Conservation (phyloP, 805 yeast species). For the Cyberlindnera subsufficiens region DNA sequence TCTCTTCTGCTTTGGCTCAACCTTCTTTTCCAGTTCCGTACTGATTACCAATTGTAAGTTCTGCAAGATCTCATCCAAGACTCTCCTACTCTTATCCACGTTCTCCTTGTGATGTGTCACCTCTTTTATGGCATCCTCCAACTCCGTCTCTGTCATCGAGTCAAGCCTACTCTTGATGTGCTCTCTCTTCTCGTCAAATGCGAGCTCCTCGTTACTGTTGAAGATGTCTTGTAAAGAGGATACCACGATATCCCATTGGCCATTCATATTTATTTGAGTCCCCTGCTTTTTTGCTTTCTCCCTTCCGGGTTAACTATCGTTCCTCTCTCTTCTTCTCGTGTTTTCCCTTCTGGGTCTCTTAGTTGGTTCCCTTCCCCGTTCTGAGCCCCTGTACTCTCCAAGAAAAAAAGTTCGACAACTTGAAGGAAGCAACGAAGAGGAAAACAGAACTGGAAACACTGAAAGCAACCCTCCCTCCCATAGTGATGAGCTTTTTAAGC, state of each 20-base stretch:
- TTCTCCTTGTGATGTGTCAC: slow-evolving; percentile 51
- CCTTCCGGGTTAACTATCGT: too few species aligned
- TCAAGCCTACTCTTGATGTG: slow-evolving; percentile 25
- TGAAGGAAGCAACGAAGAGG: background rate
- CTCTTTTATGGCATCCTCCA: slow-evolving; percentile 34
- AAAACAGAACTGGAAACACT: background rate
- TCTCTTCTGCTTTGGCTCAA: slow-evolving; percentile 19
- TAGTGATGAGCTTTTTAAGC: slow-evolving; percentile 15
- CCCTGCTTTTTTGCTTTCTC: background rate
- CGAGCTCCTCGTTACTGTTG: slow-evolving; percentile 49
- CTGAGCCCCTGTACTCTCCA: background rate
- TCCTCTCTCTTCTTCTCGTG: background rate
- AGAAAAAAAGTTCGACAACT: background rate
- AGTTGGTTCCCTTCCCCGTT: background rate
- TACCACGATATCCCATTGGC: slow-evolving; percentile 64
- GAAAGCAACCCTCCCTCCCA: background rate
- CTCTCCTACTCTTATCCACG: slow-evolving; percentile 43
- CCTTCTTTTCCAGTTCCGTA: slow-evolving; percentile 20
- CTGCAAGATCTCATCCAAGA: slow-evolving; percentile 34
- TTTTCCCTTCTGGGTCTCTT: background rate
- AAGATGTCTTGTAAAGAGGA: slow-evolving; percentile 65
- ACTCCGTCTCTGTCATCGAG: slow-evolving; percentile 32
- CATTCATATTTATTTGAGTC: slow-evolving; percentile 34
- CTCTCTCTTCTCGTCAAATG: slow-evolving; percentile 39
- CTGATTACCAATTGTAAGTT: slow-evolving; percentile 43